A percentile compares a stretch with the other conserved stretches of the same genome.
Evolutionary conservation across 1,284 basidiomycete genomes (phyloP).

Genomic region (Tausonia pullulans): DNA sequence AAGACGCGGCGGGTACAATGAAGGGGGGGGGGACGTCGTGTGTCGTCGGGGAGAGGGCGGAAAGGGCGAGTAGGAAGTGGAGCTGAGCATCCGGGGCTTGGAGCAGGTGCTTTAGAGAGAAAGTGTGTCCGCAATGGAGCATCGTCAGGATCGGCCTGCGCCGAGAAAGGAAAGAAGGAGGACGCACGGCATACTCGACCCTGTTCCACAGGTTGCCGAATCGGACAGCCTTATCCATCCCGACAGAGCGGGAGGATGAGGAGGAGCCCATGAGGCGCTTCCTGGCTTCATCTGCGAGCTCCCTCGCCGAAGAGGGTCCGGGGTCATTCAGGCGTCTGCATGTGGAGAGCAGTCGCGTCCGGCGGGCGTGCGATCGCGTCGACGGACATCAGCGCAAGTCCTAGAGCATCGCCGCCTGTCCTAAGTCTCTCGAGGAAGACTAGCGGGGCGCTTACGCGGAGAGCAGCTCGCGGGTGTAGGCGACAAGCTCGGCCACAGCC

Average conservation of each 20-base stretch:
- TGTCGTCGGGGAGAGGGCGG: conserved; percentile 19
- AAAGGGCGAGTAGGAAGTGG: conserved; percentile 30
- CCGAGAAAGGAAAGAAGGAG: background rate
- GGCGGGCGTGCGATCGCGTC: background rate
- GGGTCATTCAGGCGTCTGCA: background rate
- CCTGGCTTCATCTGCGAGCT: conserved; percentile 4
- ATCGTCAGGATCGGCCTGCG: no score
- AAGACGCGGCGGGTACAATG: conserved; percentile 7
- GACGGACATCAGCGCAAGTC: background rate
- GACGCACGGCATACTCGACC: conserved; percentile 26
- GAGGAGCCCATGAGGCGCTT: conserved; percentile 4
- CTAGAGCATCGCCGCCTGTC: background rate
- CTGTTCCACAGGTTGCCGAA: conserved; percentile 27
- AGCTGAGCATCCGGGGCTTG: conserved; percentile 19
- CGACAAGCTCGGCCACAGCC: background rate
- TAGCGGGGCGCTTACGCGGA: background rate
- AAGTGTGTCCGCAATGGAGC: no score
- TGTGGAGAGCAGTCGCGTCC: no score
- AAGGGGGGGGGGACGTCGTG: background rate
- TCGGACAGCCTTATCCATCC: conserved; percentile 23
- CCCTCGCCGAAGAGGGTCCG: background rate
- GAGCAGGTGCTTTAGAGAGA: no score
- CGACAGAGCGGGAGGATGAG: background rate
- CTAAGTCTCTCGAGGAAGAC: background rate
- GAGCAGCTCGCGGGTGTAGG: background rate